Evolutionary conservation across 2,329 filamentous ascomycete genomes (phyloP).

Genomic region (Elsinoe fawcettii): DNA sequence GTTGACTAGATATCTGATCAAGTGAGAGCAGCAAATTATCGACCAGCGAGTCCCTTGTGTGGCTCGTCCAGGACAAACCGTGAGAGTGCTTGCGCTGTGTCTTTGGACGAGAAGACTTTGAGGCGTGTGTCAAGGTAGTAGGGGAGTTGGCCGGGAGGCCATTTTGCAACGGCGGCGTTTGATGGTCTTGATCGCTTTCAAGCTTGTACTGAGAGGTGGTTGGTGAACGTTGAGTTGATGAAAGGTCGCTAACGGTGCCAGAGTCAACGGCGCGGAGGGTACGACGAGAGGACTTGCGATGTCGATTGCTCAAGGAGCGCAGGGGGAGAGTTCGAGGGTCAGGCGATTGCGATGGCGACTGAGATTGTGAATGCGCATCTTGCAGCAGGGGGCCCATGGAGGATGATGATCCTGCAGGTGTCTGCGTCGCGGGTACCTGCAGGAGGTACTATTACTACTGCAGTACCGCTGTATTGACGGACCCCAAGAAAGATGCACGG

Average conservation of each 20-base stretch:
- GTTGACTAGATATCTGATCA: conserved; percentile 59
- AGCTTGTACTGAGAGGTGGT: conserved; percentile 1
- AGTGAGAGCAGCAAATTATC: conserved; percentile 93
- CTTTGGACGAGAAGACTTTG: not conserved
- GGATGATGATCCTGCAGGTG: not conserved
- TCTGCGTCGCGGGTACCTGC: conserved; percentile 11
- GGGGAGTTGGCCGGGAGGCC: conserved; percentile 12
- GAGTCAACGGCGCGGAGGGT: conserved; percentile 12
- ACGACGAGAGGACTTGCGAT: conserved; percentile 10
- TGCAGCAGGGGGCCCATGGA: conserved; percentile 13
- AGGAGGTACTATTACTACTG: conserved; percentile 1
- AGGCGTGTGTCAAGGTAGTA: conserved; percentile 3
- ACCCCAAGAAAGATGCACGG: not conserved
- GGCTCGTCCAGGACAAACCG: conserved; percentile 73
- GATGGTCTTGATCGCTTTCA: conserved; percentile 1
- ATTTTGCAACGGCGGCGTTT: conserved; percentile 10
- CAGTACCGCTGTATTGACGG: too few relatives aligned
- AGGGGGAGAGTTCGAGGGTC: not conserved
- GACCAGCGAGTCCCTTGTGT: conserved; percentile 83
- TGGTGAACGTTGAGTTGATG: conserved; percentile 13
- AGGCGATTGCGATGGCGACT: not conserved
- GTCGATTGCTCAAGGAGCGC: conserved; percentile 6
- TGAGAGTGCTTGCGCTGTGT: conserved; percentile 52
- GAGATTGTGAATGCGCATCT: not conserved
- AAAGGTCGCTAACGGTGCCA: not conserved